Base-by-base conservation (phyloP, 192 early-diverging fungal genomes). In the Geranomyces variabilis region DNA sequence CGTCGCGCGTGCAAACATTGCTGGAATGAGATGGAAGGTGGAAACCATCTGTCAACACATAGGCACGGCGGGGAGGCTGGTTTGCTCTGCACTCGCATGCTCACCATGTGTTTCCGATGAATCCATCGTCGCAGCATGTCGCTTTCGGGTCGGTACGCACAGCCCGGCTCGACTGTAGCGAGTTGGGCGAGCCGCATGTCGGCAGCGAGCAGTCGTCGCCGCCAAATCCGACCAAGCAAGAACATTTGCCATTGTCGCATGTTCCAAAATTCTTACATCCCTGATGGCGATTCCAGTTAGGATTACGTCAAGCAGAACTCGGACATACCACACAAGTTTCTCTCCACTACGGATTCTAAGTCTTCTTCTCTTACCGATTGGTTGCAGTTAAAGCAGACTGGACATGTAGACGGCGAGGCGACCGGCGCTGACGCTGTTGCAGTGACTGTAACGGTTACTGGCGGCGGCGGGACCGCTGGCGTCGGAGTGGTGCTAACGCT, bases 81-180 rank as follows among this genome's bases (percentile, higher is more conserved):
- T n/a, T n/a, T n/a, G n/a, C n/a, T n/a, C n/a, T n/a, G n/a, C n/a
- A n/a, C n/a, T 14, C 14, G 24, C 13, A 21, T 26, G 19, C 24
- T 28, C 24, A 57, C 56, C 87, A 89, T 46, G 84, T 86, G 46
- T 81, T 66, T 51, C 85, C 88, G 21, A 75, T 71, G 62, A 86
- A 89, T n/a, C 88, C 88, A 24, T 58, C 69, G 36, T 84, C 84
- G 70, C 88, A 89, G 68, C 67, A 30, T 83, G 73, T 80, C 6
- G 45, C 31, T 31, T 57, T 48, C 4, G 36, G 53, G 4, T 29
- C 36, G 7, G 80, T 44, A 17, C 69, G 51, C 17, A 66, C 53
- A 29, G 62, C 47, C 30, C 76, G 64, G 45, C 30, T 15, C 31
- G 12, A 26, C 34, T 60, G 48, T 0, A n/a, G 10, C 9, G 29